These are phyloP conservation scores for Metschnikowia continentalis DNA, from an alignment of 805 yeast species.

Conservation along the genomic window DNA sequence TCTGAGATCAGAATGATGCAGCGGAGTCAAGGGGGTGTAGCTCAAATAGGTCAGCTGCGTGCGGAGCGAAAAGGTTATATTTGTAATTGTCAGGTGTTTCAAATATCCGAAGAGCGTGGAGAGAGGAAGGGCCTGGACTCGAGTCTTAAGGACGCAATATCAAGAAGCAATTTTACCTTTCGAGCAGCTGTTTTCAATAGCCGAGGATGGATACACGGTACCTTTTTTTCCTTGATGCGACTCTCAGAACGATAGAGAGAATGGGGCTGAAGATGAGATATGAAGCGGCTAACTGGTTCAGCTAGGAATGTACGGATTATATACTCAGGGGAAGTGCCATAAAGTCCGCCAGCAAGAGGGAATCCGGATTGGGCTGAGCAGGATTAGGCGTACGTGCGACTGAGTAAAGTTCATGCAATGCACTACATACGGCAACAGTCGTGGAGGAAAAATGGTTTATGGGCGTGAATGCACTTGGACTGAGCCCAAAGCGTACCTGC, in stretches of 20 bases:
- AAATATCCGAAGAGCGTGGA: not conserved
- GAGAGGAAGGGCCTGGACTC: constrained; percentile 3
- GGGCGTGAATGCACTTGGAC: constrained; percentile 1
- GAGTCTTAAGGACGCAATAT: not conserved
- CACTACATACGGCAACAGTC: constrained; percentile 3
- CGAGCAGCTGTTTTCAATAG: constrained; percentile 1
- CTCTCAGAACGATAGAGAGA: not conserved
- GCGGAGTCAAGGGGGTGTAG: not conserved
- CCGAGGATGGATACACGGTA: not conserved
- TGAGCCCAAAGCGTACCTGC: constrained; percentile 2
- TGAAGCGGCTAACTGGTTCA: not conserved
- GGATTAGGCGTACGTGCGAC: constrained; percentile 4
- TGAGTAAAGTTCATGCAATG: constrained; percentile 1
- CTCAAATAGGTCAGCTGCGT: not conserved
- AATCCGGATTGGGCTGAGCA: not conserved
- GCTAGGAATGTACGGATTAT: constrained; percentile 1
- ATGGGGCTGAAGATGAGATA: not conserved
- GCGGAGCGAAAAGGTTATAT: not conserved
- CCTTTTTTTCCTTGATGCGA: constrained; percentile 3
- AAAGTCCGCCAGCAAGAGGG: not conserved
- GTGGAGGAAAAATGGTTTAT: constrained; percentile 3
- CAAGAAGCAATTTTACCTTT: not conserved
- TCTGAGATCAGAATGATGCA: not conserved
- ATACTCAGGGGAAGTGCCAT: not conserved
- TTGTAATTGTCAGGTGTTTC: not conserved